These are phyloP conservation scores for Fusarium sp. DNA, from an alignment of 2,329 filamentous ascomycete species.

Conservation along the genomic window DNA sequence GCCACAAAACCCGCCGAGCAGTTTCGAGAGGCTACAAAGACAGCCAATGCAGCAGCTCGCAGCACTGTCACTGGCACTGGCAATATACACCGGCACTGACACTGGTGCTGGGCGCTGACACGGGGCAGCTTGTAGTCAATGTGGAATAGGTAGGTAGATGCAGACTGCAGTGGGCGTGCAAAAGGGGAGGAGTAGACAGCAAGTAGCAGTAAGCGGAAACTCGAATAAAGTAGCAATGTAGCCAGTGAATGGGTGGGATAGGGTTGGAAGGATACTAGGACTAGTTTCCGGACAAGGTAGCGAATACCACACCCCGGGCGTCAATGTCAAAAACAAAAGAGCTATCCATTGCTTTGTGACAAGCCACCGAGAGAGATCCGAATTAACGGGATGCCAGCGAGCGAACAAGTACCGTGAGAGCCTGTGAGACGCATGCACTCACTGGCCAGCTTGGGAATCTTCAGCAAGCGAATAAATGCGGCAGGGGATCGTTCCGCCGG, in stretches of 20 bases:
- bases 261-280: constrained; percentile 17
- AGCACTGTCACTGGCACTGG: constrained; percentile 29
- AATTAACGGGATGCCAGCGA: constrained; percentile 23
- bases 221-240: constrained; percentile 22
- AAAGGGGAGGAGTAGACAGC: constrained; percentile 26
- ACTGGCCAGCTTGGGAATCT: constrained; percentile 19
- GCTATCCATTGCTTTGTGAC: constrained; percentile 38
- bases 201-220: constrained; percentile 26
- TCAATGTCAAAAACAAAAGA: constrained; percentile 27
- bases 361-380: constrained; percentile 37
- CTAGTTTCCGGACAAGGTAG: constrained; percentile 27
- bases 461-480: constrained; percentile 13
- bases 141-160: constrained; percentile 15
- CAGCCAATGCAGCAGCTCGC: constrained; percentile 36
- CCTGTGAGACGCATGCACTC: constrained; percentile 23
- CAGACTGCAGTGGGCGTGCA: constrained; percentile 26
- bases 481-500: constrained; percentile 18
- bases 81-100: constrained; percentile 2
- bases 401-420: constrained; percentile 11
- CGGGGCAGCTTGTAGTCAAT: constrained; percentile 21
- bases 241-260: constrained; percentile 23
- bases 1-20: constrained; percentile 38
- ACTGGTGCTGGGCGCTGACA: constrained; percentile 10
- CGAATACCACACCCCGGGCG: constrained; percentile 21
- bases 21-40: constrained; percentile 41